Percentiles rank a stretch among this genome's conserved stretches.
Conservation (phyloP, 139 green algal genomes). For the Nannochloris sp. region DNA sequence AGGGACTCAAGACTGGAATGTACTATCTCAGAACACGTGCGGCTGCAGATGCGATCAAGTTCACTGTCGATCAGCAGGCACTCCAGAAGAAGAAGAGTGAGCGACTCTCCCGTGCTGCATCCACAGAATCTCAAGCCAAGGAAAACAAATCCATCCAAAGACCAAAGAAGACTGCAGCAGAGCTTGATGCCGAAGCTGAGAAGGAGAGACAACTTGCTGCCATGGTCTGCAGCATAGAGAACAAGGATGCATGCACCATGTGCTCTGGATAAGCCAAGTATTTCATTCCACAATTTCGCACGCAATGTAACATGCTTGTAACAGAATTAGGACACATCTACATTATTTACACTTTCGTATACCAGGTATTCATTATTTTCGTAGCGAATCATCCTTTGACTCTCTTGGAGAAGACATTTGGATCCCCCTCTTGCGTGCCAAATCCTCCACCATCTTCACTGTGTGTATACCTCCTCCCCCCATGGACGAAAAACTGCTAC, state of each 20-base stretch:
- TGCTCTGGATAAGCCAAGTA: conserved; percentile 68
- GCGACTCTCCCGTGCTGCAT: conserved; percentile 7
- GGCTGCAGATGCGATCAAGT: conserved; percentile 98
- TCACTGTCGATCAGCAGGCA: conserved; percentile 88
- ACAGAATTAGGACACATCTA: too few species aligned
- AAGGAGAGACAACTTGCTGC: conserved; percentile 64
- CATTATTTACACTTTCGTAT: too few species aligned
- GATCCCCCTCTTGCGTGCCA: too few species aligned
- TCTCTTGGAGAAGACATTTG: too few species aligned
- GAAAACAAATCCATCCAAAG: conserved; percentile 69
- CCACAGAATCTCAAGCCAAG: conserved; percentile 18
- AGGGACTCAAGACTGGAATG: conserved; percentile 83
- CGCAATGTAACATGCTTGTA: too few species aligned
- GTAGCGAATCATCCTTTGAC: too few species aligned
- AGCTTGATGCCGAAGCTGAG: conserved; percentile 29
- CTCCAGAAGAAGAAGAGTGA: conserved; percentile 31
- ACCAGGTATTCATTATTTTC: too few species aligned
- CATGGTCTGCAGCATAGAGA: conserved; percentile 88
- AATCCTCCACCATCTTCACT: too few species aligned
- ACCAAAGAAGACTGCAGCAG: conserved; percentile 25
- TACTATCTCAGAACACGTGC: conserved; percentile 94
- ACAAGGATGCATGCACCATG: conserved; percentile 95
- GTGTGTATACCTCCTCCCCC: too few species aligned
- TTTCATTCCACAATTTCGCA: too few species aligned
- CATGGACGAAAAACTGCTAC: too few species aligned